These are phyloP conservation scores for Puccinia hordei DNA, from an alignment of 1,284 basidiomycete genomes.

Conservation along the genomic window DNA sequence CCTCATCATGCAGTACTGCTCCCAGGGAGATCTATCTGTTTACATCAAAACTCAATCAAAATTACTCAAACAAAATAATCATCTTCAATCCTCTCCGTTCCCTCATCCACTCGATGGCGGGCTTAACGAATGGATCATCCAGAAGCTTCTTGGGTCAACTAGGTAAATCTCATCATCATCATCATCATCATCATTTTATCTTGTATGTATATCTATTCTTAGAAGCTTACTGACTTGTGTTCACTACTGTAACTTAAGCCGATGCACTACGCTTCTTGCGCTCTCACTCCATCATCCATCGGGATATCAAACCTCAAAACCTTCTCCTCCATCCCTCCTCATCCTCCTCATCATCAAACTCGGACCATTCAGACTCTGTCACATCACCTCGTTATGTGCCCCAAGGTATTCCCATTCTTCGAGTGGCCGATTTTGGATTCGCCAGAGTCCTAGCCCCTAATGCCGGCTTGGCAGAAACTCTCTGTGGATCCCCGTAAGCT, in stretches of 20 bases:
- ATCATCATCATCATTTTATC: too few species aligned
- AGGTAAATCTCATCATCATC: constrained; percentile 65
- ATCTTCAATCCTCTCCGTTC: constrained; percentile 65
- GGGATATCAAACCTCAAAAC: constrained; percentile 94
- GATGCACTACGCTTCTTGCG: constrained; percentile 90
- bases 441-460: constrained; percentile 81
- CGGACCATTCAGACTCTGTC: not conserved
- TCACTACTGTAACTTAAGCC: too few species aligned
- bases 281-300: constrained; percentile 84
- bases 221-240: too few species aligned
- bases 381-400: constrained; percentile 74
- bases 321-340: constrained; percentile 56
- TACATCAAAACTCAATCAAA: constrained; percentile 93
- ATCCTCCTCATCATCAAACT: not conserved
- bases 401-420: constrained; percentile 85
- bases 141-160: constrained; percentile 91
- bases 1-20: constrained; percentile 96
- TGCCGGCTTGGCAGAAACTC: constrained; percentile 91
- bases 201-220: too few species aligned
- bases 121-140: constrained; percentile 83
- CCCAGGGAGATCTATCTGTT: constrained; percentile 89
- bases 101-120: constrained; percentile 88
- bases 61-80: constrained; percentile 68
- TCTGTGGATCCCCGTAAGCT: constrained; percentile 94
- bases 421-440: constrained; percentile 97